A percentile compares a stretch with the other conserved stretches of the same genome.
Evolutionary conservation across 2,329 filamentous ascomycete species (phyloP).

Genomic region (Nakataea oryzae): DNA sequence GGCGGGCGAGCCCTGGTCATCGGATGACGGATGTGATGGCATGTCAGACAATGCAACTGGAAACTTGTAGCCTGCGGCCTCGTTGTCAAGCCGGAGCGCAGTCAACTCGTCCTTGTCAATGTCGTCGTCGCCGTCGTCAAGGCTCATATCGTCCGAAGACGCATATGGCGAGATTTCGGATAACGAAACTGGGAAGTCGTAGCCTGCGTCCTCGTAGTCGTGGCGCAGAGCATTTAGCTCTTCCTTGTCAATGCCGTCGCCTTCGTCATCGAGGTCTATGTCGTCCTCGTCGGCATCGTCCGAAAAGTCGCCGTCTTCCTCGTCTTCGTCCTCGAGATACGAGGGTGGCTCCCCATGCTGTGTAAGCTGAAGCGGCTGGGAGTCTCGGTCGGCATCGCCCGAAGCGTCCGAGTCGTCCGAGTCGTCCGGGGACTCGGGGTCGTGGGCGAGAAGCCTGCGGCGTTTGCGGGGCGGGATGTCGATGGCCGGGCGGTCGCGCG

Average conservation of each 20-base stretch:
- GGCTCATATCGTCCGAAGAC: conserved; percentile 8
- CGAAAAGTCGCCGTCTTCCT: conserved; percentile 17
- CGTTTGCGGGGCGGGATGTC: conserved; percentile 66
- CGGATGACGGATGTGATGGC: too few species aligned
- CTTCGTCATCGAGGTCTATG: conserved; percentile 14
- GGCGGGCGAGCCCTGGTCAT: background rate
- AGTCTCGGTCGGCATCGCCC: conserved; percentile 12
- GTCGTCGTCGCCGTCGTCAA: conserved; percentile 16
- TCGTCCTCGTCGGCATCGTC: conserved; percentile 10
- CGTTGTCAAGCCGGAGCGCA: conserved; percentile 8
- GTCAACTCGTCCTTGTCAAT: background rate
- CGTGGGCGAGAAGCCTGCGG: conserved; percentile 36
- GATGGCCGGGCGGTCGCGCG: conserved; percentile 53
- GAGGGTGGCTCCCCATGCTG: conserved; percentile 32
- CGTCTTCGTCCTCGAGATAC: conserved; percentile 22
- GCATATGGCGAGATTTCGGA: background rate
- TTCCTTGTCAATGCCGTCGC: conserved; percentile 25
- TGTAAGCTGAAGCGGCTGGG: conserved; percentile 7
- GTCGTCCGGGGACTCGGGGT: conserved; percentile 28
- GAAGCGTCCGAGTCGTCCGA: conserved; percentile 23
- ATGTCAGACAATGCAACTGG: background rate
- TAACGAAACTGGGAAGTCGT: background rate
- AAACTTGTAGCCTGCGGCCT: too few species aligned
- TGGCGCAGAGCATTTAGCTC: conserved; percentile 32
- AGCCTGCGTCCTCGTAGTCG: conserved; percentile 14